phyloP scores from a whole-genome alignment of 805 yeast genomes.

The Teunomyces barrocoloradensis region DNA sequence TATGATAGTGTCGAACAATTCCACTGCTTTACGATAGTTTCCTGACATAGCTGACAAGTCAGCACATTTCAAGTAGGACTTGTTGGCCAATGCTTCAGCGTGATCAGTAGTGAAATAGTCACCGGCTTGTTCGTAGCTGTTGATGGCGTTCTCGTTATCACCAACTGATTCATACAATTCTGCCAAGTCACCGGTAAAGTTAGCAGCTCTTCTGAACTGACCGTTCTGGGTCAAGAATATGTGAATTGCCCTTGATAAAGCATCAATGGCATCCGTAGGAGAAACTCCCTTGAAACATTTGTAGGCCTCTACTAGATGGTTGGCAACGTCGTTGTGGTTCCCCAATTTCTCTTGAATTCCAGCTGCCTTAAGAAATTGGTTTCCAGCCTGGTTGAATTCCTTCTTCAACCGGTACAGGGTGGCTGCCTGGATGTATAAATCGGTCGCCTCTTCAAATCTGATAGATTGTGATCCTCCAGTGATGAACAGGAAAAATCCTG shows the following conservation, averaged over 20 bases:
- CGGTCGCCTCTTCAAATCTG: constrained; percentile 89
- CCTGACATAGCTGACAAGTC: constrained; percentile 72
- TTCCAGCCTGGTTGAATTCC: constrained; percentile 73
- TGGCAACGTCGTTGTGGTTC: constrained; percentile 87
- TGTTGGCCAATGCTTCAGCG: constrained; percentile 85
- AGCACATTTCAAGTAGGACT: constrained; percentile 85
- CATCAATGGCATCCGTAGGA: constrained; percentile 73
- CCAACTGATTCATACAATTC: constrained; percentile 74
- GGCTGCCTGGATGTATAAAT: constrained; percentile 89
- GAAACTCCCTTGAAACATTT: constrained; percentile 76
- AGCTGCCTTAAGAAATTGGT: constrained; percentile 83
- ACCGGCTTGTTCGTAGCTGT: constrained; percentile 86
- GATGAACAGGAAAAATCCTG: constrained; percentile 64
- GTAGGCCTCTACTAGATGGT: constrained; percentile 84
- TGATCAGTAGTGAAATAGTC: constrained; percentile 95
- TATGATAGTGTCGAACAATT: constrained; percentile 74
- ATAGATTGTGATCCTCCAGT: constrained; percentile 62
- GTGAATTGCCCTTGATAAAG: constrained; percentile 72
- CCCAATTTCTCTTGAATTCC: constrained; percentile 70
- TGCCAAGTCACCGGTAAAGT: constrained; percentile 87
- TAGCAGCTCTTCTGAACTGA: constrained; percentile 95
- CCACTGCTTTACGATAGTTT: constrained; percentile 73
- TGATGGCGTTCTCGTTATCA: constrained; percentile 66
- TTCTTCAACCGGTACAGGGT: constrained; percentile 77
- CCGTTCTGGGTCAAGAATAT: constrained; percentile 82